phyloP scores from a whole-genome alignment of 192 early-diverging fungal genomes.

The Anaeromyces robustus region DNA sequence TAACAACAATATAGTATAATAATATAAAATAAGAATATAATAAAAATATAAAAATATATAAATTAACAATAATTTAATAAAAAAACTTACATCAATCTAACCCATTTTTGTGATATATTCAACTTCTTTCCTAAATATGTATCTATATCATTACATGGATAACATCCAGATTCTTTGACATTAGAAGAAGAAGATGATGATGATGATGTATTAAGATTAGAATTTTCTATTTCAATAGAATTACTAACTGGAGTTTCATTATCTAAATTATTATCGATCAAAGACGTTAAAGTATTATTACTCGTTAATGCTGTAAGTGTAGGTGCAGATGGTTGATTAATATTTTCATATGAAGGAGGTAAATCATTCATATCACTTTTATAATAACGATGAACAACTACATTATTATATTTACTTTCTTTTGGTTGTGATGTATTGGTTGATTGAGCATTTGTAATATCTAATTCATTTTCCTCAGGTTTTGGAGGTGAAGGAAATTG shows the following conservation, averaged over 20 bases:
- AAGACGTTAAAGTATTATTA: neutral
- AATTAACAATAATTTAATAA: too few species aligned
- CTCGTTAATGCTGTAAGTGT: neutral
- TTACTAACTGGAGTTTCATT: neutral
- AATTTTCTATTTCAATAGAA: neutral
- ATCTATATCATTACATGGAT: neutral
- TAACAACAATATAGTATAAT: too few species aligned
- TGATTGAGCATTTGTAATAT: neutral
- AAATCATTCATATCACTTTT: neutral
- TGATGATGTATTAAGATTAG: too few species aligned
- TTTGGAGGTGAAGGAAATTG: neutral
- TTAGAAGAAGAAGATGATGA: too few species aligned
- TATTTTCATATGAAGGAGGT: neutral
- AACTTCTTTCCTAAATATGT: neutral
- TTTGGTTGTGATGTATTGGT: neutral
- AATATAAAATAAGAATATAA: too few species aligned
- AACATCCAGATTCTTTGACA: too few species aligned
- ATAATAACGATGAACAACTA: neutral
- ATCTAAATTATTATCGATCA: neutral
- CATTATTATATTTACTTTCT: neutral
- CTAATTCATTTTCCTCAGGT: neutral
- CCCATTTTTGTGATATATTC: too few species aligned
- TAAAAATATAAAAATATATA: too few species aligned
- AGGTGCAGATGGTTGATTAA: neutral
- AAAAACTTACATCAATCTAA: too few species aligned